Percentiles rank a stretch among this genome's conserved stretches.
Conservation (phyloP, 2,329 filamentous ascomycete species). For the Aspergillus persii region DNA sequence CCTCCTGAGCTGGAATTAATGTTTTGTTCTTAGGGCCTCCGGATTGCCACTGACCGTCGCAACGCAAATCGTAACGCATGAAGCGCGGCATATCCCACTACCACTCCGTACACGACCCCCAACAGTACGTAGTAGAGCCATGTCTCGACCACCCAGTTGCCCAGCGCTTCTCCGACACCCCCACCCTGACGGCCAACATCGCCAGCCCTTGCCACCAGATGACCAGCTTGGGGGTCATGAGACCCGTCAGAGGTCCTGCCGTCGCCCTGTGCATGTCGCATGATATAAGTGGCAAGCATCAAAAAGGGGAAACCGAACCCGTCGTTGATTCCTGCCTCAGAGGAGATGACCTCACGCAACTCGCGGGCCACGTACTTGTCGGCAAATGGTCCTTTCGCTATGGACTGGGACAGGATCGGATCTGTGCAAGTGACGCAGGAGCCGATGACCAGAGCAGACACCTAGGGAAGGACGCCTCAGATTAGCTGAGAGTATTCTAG, state of each 20-base stretch:
- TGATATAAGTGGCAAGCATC: slow-evolving; percentile 4
- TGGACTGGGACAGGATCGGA: slow-evolving; percentile 2
- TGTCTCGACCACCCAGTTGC: slow-evolving; percentile 2
- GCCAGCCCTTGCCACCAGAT: background rate
- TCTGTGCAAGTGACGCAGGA: slow-evolving; percentile 4
- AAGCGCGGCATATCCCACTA: background rate
- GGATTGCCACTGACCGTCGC: background rate
- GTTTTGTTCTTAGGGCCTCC: background rate
- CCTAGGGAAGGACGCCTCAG: background rate
- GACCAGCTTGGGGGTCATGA: background rate
- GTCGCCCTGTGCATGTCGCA: background rate
- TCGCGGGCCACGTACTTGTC: slow-evolving; percentile 4
- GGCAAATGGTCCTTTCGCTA: slow-evolving; percentile 5
- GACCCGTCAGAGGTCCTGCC: background rate
- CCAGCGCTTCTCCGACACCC: background rate
- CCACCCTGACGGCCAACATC: slow-evolving; percentile 3
- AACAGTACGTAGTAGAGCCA: slow-evolving; percentile 5
- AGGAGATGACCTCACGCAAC: slow-evolving; percentile 4
- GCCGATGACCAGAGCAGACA: slow-evolving; percentile 1
- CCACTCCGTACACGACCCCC: slow-evolving; percentile 1
- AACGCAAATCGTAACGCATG: background rate
- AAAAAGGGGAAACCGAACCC: slow-evolving; percentile 5
- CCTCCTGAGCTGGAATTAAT: background rate
- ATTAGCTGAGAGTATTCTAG: background rate
- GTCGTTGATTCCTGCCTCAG: slow-evolving; percentile 4